phyloP scores from a whole-genome alignment of 306 rosid genomes.

The Prunus mume region DNA sequence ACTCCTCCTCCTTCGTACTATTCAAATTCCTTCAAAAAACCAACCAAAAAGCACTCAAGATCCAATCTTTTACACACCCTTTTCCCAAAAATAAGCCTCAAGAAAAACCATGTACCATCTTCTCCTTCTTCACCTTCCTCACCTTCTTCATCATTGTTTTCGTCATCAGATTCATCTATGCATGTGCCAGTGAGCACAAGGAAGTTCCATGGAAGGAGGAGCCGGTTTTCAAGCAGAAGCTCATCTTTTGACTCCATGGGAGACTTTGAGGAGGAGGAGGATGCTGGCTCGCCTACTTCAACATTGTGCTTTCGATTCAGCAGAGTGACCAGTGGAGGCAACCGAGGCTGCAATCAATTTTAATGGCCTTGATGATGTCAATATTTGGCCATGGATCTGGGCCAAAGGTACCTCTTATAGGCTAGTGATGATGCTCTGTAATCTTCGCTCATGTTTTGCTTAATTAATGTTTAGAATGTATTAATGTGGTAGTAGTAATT shows the following conservation, averaged over 20 bases:
- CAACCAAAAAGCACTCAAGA: constrained; percentile 39
- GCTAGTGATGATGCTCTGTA: background rate
- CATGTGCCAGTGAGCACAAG: background rate
- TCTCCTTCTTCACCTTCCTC: constrained; percentile 1
- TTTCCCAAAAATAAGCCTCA: constrained; percentile 42
- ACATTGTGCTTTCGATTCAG: constrained; percentile 54
- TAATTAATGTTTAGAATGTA: background rate
- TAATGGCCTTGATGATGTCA: background rate
- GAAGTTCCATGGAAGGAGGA: constrained; percentile 2
- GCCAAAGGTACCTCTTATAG: constrained; percentile 1
- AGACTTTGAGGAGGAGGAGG: constrained; percentile 26
- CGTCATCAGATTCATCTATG: constrained; percentile 28
- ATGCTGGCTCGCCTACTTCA: constrained; percentile 39
- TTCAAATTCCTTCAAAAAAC: constrained; percentile 11
- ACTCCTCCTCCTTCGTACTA: constrained; percentile 89
- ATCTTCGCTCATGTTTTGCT: background rate
- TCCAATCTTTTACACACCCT: constrained; percentile 41
- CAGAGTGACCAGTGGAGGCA: constrained; percentile 16
- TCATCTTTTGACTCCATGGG: constrained; percentile 50
- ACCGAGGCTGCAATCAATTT: constrained; percentile 19
- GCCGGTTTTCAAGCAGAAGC: constrained; percentile 36
- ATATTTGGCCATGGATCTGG: constrained; percentile 13
- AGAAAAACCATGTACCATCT: constrained; percentile 20
- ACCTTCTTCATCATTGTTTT: constrained; percentile 5
- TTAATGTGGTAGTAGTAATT: background rate